These are phyloP conservation scores for Fraxinus anomala DNA, from an alignment of 257 asterid species.

Conservation along the genomic window DNA sequence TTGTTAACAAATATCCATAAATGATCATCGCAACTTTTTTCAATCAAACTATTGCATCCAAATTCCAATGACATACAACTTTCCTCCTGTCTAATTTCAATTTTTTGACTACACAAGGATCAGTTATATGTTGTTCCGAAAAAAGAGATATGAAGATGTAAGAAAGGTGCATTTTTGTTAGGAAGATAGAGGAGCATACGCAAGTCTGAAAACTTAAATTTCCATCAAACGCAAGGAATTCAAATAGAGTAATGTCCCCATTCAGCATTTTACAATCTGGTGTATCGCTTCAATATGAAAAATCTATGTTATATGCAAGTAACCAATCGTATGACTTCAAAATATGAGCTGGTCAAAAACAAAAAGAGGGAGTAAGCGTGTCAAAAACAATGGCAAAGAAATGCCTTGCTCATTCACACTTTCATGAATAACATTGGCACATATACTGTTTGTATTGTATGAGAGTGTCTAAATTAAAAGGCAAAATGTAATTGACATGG, in stretches of 20 bases:
- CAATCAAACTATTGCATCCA: neutral
- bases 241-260: neutral
- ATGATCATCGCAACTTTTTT: neutral
- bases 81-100: no score
- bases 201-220: no score
- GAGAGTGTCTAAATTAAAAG: neutral
- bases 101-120: no score
- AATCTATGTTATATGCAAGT: neutral
- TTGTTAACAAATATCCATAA: neutral
- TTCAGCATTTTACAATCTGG: neutral
- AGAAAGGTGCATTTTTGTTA: no score
- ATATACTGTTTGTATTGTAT: neutral
- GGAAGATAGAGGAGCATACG: no score
- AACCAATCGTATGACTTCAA: neutral
- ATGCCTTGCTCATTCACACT: neutral
- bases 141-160: no score
- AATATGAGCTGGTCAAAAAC: neutral
- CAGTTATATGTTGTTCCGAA: no score
- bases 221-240: no score
- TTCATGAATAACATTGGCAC: neutral
- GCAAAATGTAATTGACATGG: neutral
- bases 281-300: neutral
- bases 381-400: neutral
- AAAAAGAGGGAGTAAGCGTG: neutral
- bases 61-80: neutral